phyloP scores from a whole-genome alignment of 305 asterid species.

The Salvia sclarea region DNA sequence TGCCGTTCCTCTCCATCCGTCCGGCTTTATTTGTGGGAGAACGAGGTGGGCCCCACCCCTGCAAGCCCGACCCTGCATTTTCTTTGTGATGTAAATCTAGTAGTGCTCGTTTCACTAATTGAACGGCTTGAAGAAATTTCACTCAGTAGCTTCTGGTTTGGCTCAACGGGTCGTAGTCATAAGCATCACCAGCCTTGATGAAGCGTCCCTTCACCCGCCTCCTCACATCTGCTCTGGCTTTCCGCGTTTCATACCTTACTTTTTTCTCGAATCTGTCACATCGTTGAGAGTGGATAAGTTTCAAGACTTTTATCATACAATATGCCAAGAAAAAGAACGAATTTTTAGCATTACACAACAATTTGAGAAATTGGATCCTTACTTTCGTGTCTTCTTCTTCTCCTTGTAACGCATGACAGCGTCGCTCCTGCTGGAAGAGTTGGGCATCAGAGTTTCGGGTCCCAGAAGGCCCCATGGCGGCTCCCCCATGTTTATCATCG shows the following conservation, averaged over 20 bases:
- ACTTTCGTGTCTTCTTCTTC: constrained; percentile 88
- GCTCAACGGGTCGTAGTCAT: constrained; percentile 78
- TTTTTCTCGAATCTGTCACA: constrained; percentile 69
- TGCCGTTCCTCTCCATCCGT: constrained; percentile 21
- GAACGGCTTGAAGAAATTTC: constrained; percentile 6
- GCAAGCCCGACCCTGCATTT: constrained; percentile 21
- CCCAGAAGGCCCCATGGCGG: constrained; percentile 66
- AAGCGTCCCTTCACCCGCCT: constrained; percentile 93
- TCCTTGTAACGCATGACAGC: constrained; percentile 91
- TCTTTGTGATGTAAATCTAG: constrained; percentile 5
- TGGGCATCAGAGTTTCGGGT: constrained; percentile 53
- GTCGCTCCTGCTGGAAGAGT: constrained; percentile 62
- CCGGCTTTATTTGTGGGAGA: constrained; percentile 12
- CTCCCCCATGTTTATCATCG: constrained; percentile 61
- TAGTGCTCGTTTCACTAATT: neutral
- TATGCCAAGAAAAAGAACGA: too few species aligned
- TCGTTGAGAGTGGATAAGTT: neutral
- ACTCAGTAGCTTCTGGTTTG: constrained; percentile 66
- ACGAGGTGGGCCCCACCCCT: constrained; percentile 19
- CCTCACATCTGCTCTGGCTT: constrained; percentile 91
- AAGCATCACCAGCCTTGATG: constrained; percentile 87
- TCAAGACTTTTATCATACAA: too few species aligned
- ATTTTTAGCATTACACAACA: too few species aligned
- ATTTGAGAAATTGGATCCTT: too few species aligned
- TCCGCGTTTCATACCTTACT: constrained; percentile 83